phyloP scores from a whole-genome alignment of 495 filamentous ascomycete species.

The Parathielavia hyrcaniae region DNA sequence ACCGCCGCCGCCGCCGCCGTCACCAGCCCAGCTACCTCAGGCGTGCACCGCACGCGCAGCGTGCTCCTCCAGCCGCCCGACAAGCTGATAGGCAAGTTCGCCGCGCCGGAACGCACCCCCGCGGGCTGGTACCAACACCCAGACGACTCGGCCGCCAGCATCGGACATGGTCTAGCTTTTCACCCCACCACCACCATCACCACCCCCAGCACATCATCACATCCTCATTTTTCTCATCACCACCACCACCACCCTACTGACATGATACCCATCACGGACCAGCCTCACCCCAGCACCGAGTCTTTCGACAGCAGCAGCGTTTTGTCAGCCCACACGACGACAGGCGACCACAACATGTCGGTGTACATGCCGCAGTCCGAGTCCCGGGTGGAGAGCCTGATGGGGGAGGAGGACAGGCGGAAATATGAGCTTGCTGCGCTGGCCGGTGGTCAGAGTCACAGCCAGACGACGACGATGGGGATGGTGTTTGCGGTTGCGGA shows the following conservation, averaged over 20 bases:
- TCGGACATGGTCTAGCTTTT: slow-evolving; percentile 21
- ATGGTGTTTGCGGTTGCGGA: slow-evolving; percentile 28
- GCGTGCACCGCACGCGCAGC: slow-evolving; percentile 27
- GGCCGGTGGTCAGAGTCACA: slow-evolving; percentile 45
- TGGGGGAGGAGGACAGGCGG: slow-evolving; percentile 68
- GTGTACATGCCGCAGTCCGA: slow-evolving; percentile 66
- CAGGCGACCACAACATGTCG: slow-evolving; percentile 53
- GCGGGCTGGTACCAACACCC: slow-evolving; percentile 58
- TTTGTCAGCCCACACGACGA: slow-evolving; percentile 38
- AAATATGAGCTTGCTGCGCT: slow-evolving; percentile 62
- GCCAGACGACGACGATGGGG: slow-evolving; percentile 17
- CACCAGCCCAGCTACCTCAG: slow-evolving; percentile 13
- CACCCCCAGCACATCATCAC: neutral
- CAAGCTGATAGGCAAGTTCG: slow-evolving; percentile 65
- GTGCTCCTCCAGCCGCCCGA: slow-evolving; percentile 63
- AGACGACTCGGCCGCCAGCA: slow-evolving; percentile 55
- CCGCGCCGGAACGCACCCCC: slow-evolving; percentile 52
- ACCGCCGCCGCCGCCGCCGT: slow-evolving; percentile 2
- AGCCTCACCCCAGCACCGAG: slow-evolving; percentile 44
- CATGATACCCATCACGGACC: neutral
- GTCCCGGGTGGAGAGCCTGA: slow-evolving; percentile 78
- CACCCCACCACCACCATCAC: slow-evolving; percentile 20
- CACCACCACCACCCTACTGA: neutral
- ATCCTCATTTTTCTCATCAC: neutral
- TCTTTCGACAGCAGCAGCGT: slow-evolving; percentile 78